A percentile compares a stretch with the other conserved stretches of the same genome.
phyloP scores from a whole-genome alignment of 768 basidiomycete species.

The Candolleomyces eurysporus region DNA sequence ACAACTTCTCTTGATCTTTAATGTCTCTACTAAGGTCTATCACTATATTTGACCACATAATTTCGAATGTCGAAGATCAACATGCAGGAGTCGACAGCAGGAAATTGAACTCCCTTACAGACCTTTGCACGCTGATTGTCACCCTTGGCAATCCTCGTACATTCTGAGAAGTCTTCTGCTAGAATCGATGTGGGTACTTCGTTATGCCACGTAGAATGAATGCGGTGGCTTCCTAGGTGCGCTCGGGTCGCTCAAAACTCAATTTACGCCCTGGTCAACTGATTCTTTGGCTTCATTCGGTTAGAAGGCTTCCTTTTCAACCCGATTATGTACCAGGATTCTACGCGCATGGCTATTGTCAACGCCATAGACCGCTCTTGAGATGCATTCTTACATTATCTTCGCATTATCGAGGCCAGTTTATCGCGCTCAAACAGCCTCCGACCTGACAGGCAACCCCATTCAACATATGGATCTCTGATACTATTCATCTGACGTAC shows the following conservation, averaged over 20 bases:
- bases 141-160: background rate
- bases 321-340: background rate
- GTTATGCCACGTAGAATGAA: background rate
- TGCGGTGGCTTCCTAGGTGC: background rate
- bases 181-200: background rate
- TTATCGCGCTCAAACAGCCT: background rate
- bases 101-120: background rate
- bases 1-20: too few relatives aligned
- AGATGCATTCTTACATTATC: background rate
- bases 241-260: background rate
- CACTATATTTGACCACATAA: too few relatives aligned
- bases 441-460: background rate
- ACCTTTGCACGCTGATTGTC: too few relatives aligned
- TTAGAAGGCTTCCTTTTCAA: slow-evolving; percentile 1
- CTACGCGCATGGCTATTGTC: background rate
- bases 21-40: too few relatives aligned
- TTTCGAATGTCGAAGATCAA: too few relatives aligned
- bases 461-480: slow-evolving; percentile 2
- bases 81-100: background rate
- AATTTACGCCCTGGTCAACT: slow-evolving; percentile 2
- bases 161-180: background rate
- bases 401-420: background rate
- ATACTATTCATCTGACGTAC: background rate
- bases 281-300: slow-evolving; percentile 8
- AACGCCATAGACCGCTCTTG: background rate